phyloP scores from a whole-genome alignment of 73 alveolate species.

The Paraurostyla sp. region DNA sequence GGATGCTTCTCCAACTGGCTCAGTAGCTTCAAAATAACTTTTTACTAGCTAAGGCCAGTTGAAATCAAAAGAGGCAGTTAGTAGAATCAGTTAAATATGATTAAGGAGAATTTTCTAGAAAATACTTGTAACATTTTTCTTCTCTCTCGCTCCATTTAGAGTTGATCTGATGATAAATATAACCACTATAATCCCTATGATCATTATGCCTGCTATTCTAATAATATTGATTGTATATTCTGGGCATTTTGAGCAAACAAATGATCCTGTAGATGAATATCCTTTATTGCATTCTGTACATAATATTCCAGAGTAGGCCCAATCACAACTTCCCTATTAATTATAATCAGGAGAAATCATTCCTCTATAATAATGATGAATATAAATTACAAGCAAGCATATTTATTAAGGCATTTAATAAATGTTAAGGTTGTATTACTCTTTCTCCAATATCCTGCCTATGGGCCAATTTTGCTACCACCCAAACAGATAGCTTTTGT shows the following conservation, averaged over 20 bases:
- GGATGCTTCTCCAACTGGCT: slow-evolving; percentile 55
- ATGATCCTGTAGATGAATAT: slow-evolving; percentile 43
- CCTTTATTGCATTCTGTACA: slow-evolving; percentile 77
- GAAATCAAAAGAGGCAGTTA: slow-evolving; percentile 77
- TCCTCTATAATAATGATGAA: slow-evolving; percentile 25
- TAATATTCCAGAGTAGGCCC: slow-evolving; percentile 72
- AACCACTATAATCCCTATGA: slow-evolving; percentile 24
- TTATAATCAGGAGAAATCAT: slow-evolving; percentile 34
- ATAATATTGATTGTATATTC: slow-evolving; percentile 26
- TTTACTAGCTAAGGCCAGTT: slow-evolving; percentile 76
- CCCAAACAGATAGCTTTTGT: slow-evolving; percentile 65
- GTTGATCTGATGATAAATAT: slow-evolving; percentile 59
- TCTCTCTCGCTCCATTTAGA: slow-evolving; percentile 60
- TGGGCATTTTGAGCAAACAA: slow-evolving; percentile 75
- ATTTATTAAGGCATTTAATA: slow-evolving; percentile 37
- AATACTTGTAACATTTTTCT: slow-evolving; percentile 62
- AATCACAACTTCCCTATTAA: slow-evolving; percentile 59
- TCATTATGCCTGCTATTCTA: slow-evolving; percentile 12
- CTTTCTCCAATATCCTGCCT: slow-evolving; percentile 73
- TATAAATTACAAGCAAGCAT: slow-evolving; percentile 59
- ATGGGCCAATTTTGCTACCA: slow-evolving; percentile 62
- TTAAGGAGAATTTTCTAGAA: slow-evolving; percentile 74
- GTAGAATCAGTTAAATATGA: slow-evolving; percentile 68
- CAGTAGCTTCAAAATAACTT: slow-evolving; percentile 32
- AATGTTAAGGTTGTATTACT: slow-evolving; percentile 35